Evolutionary conservation across 768 basidiomycete species (phyloP).

Genomic region (Gautieria morchelliformis): DNA sequence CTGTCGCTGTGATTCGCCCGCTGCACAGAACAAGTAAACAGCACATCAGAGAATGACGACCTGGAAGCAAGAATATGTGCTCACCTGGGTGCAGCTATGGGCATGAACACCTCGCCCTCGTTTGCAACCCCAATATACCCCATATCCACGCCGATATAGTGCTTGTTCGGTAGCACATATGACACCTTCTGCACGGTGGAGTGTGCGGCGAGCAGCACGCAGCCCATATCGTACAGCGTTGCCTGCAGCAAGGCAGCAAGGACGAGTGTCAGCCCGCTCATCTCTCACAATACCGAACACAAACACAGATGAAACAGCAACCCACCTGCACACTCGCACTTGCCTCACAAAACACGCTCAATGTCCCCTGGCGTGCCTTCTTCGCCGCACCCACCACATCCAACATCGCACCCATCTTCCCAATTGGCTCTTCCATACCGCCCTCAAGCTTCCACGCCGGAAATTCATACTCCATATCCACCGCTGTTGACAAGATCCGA

Average conservation of each 20-base stretch:
- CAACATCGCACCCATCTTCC: conserved; percentile 39
- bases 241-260: conserved; percentile 40
- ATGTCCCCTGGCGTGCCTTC: conserved; percentile 50
- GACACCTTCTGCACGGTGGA: conserved; percentile 45
- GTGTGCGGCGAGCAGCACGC: conserved; percentile 61
- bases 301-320: background rate
- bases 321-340: conserved; percentile 87
- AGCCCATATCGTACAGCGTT: conserved; percentile 83
- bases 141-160: conserved; percentile 88
- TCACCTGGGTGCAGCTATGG: conserved; percentile 79
- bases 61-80: conserved; percentile 12
- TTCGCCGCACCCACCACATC: conserved; percentile 33
- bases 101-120: conserved; percentile 74
- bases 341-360: conserved; percentile 85
- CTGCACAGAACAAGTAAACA: too few relatives aligned
- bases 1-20: too few relatives aligned
- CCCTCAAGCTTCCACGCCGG: conserved; percentile 30
- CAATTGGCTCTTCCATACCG: background rate
- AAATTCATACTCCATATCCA: conserved; percentile 71
- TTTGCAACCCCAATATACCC: conserved; percentile 64
- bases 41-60: too few relatives aligned
- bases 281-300: background rate
- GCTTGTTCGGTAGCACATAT: conserved; percentile 87
- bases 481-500: conserved; percentile 81
- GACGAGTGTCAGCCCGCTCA: background rate